A percentile compares a stretch with the other conserved stretches of the same genome.
Conservation (phyloP, 2,329 filamentous ascomycete genomes). For the Chaetomiaceae sp. region DNA sequence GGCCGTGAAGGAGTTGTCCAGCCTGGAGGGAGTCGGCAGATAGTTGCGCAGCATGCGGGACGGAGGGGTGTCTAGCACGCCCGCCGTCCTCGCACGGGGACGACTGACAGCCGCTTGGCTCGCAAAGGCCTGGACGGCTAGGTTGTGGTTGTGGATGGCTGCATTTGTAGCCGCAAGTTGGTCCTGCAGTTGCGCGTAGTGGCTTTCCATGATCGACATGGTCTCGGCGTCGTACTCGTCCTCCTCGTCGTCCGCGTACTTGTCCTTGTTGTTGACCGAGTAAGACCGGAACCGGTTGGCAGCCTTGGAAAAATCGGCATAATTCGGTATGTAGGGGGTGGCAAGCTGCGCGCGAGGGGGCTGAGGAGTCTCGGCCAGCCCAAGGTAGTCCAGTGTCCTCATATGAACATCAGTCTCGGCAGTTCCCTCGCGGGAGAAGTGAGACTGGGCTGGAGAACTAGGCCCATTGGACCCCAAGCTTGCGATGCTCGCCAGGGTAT, state of each 20-base stretch:
- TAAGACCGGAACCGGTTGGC: constrained; percentile 91
- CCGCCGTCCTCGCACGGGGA: constrained; percentile 84
- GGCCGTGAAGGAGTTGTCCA: constrained; percentile 69
- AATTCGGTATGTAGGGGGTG: constrained; percentile 67
- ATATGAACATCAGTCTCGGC: constrained; percentile 81
- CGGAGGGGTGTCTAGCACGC: constrained; percentile 75
- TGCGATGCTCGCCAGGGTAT: constrained; percentile 73
- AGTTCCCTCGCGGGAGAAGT: constrained; percentile 77
- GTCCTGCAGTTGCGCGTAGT: constrained; percentile 56
- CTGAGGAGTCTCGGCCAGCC: constrained; percentile 88
- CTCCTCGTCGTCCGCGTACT: constrained; percentile 85
- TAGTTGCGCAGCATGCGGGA: constrained; percentile 63
- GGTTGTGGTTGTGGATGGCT: constrained; percentile 82
- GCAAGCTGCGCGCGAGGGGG: constrained; percentile 67
- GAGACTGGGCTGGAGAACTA: constrained; percentile 78
- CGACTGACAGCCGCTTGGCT: constrained; percentile 75
- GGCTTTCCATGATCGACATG: constrained; percentile 47
- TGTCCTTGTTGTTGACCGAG: constrained; percentile 97
- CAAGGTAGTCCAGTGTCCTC: constrained; percentile 92
- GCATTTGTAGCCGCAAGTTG: constrained; percentile 59
- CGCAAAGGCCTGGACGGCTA: constrained; percentile 87
- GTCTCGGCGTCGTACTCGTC: constrained; percentile 60
- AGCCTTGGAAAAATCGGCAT: constrained; percentile 69
- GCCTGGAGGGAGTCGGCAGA: constrained; percentile 63
- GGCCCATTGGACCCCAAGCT: constrained; percentile 89